A percentile compares a stretch with the other conserved stretches of the same genome.
Conservation (phyloP, 441 rosid species). For the Arabidopsis lyrata region DNA sequence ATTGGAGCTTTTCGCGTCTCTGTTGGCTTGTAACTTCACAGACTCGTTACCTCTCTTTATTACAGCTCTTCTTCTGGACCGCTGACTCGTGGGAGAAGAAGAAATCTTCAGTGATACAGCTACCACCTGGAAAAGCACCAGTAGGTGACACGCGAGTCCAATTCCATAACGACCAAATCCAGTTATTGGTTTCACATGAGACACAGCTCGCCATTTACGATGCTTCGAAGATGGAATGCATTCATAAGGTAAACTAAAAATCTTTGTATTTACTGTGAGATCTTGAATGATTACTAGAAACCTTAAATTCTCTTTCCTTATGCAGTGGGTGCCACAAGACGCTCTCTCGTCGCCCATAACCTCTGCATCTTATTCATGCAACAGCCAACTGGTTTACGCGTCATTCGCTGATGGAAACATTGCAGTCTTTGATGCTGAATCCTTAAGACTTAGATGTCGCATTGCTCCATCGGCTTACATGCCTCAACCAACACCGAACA, state of each 20-base stretch:
- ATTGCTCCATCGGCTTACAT: slow-evolving; percentile 67
- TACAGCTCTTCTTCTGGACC: slow-evolving; percentile 75
- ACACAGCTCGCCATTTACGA: slow-evolving; percentile 71
- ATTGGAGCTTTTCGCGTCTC: neutral
- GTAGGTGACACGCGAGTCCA: slow-evolving; percentile 76
- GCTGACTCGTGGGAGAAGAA: slow-evolving; percentile 82
- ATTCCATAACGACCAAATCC: slow-evolving; percentile 75
- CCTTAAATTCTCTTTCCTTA: neutral
- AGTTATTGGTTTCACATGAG: slow-evolving; percentile 73
- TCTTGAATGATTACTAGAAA: neutral
- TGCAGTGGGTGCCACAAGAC: slow-evolving; percentile 80
- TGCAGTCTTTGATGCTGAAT: slow-evolving; percentile 69
- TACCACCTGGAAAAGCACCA: slow-evolving; percentile 65
- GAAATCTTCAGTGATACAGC: slow-evolving; percentile 63
- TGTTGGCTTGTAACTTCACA: neutral
- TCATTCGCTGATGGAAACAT: slow-evolving; percentile 64
- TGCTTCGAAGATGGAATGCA: slow-evolving; percentile 67
- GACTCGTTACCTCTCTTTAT: neutral
- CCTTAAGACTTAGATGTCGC: slow-evolving; percentile 66
- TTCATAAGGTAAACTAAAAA: slow-evolving; percentile 50
- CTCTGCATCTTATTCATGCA: slow-evolving; percentile 71
- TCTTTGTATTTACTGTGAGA: neutral
- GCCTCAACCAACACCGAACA: slow-evolving; percentile 50
- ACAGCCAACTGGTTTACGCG: slow-evolving; percentile 69
- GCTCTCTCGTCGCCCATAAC: slow-evolving; percentile 62